phyloP scores from a whole-genome alignment of 805 yeast genomes.

The Candida fluviatilis region DNA sequence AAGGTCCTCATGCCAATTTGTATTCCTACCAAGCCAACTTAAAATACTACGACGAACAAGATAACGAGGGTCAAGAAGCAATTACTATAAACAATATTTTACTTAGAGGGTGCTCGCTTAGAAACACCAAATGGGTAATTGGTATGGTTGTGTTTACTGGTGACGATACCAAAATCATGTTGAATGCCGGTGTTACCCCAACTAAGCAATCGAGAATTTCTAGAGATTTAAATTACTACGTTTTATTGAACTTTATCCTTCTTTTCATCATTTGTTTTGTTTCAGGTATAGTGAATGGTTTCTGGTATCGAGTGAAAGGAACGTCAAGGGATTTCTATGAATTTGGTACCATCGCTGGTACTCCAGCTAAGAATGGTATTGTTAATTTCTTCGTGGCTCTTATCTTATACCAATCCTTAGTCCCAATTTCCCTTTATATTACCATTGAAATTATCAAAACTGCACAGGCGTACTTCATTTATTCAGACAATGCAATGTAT shows the following conservation, averaged over 20 bases:
- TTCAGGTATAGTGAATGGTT: constrained; percentile 69
- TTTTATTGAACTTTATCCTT: constrained; percentile 59
- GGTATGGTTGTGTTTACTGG: constrained; percentile 79
- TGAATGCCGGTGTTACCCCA: constrained; percentile 77
- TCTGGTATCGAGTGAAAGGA: constrained; percentile 44
- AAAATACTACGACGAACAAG: constrained; percentile 14
- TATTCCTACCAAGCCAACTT: constrained; percentile 74
- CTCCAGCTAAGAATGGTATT: constrained; percentile 64
- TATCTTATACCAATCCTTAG: constrained; percentile 72
- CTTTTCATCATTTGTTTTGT: constrained; percentile 65
- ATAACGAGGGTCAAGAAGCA: constrained; percentile 48
- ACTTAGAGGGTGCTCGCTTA: constrained; percentile 70
- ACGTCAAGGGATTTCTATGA: constrained; percentile 64
- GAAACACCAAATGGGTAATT: constrained; percentile 81
- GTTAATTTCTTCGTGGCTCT: constrained; percentile 72
- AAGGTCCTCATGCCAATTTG: constrained; percentile 78
- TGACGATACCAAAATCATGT: constrained; percentile 74
- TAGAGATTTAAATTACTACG: constrained; percentile 67
- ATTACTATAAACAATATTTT: constrained; percentile 65
- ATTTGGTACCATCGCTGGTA: constrained; percentile 63
- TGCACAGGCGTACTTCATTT: constrained; percentile 76
- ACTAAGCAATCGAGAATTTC: constrained; percentile 73
- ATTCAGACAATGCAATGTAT: constrained; percentile 70
- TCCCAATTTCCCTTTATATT: constrained; percentile 78
- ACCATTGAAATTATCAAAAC: constrained; percentile 81